phyloP scores from a whole-genome alignment of 2,329 filamentous ascomycete species.

The Pseudogymnoascus destructans region DNA sequence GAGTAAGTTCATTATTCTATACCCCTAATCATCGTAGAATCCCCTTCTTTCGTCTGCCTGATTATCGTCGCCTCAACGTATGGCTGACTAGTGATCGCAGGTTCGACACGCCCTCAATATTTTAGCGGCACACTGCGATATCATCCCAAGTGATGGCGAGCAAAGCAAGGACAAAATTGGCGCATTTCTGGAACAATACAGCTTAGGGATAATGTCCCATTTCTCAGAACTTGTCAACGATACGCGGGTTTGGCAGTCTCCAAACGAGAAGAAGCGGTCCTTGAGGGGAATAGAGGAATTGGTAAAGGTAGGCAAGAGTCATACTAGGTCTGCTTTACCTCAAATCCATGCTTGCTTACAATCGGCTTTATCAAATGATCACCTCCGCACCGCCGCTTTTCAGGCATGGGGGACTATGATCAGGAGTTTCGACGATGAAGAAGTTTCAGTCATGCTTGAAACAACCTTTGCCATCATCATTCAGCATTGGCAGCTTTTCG shows the following conservation, averaged over 20 bases:
- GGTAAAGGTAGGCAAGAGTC: constrained; percentile 59
- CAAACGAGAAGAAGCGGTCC: constrained; percentile 60
- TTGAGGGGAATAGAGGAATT: constrained; percentile 80
- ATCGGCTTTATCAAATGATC: constrained; percentile 61
- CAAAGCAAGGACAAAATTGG: constrained; percentile 40
- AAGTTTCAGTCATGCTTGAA: constrained; percentile 68
- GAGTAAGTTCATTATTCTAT: constrained; percentile 34
- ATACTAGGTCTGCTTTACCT: constrained; percentile 67
- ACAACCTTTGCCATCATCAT: constrained; percentile 82
- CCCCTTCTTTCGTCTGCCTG: neutral
- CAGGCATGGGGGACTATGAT: constrained; percentile 75
- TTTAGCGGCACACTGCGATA: constrained; percentile 31
- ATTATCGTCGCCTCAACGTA: neutral
- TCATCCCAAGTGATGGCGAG: constrained; percentile 31
- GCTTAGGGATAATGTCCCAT: constrained; percentile 74
- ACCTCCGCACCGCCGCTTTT: constrained; percentile 68
- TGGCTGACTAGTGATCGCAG: constrained; percentile 16
- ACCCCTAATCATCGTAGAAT: neutral
- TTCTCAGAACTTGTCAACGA: constrained; percentile 72
- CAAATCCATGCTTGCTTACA: constrained; percentile 87
- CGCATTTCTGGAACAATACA: constrained; percentile 67
- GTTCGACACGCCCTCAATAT: constrained; percentile 27
- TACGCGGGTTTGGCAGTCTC: constrained; percentile 39
- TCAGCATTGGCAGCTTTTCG: constrained; percentile 63
- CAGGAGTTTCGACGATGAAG: constrained; percentile 58